These are phyloP conservation scores for Alternaria solani DNA, from an alignment of 2,329 filamentous ascomycete species.

Conservation along the genomic window DNA sequence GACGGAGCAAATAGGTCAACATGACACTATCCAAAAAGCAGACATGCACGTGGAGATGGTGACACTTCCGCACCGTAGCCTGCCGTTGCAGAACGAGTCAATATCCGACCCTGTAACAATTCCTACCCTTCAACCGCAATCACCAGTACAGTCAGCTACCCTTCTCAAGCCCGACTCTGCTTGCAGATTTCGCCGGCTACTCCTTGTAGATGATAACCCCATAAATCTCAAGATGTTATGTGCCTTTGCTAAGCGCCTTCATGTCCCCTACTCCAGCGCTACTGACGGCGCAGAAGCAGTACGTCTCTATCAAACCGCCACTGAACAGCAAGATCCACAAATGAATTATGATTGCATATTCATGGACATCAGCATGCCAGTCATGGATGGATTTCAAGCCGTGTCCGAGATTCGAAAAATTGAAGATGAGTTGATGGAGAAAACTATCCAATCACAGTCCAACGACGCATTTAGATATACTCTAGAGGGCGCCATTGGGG, in stretches of 20 bases:
- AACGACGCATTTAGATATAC: neutral
- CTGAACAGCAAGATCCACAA: neutral
- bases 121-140: neutral
- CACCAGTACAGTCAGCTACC: neutral
- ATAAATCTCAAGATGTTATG: conserved; percentile 45
- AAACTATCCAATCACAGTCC: neutral
- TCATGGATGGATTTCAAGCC: conserved; percentile 43
- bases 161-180: neutral
- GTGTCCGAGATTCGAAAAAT: conserved; percentile 33
- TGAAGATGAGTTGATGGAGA: conserved; percentile 19
- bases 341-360: conserved; percentile 32
- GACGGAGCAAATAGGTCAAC: neutral
- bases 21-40: neutral
- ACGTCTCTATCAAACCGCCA: conserved; percentile 23
- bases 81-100: neutral
- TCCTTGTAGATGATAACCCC: conserved; percentile 49
- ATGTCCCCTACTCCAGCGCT: conserved; percentile 27
- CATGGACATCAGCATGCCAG: conserved; percentile 46
- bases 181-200: conserved; percentile 26
- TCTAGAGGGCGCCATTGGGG: neutral
- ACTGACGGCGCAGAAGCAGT: conserved; percentile 40
- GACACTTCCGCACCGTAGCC: neutral
- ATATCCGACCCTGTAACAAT: neutral
- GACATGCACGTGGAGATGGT: neutral
- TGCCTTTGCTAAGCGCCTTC: conserved; percentile 33